Percentiles rank a stretch among this genome's conserved stretches.
These are phyloP conservation scores for Penicillium roqueforti DNA, from an alignment of 495 filamentous ascomycete species.

Conservation along the genomic window DNA sequence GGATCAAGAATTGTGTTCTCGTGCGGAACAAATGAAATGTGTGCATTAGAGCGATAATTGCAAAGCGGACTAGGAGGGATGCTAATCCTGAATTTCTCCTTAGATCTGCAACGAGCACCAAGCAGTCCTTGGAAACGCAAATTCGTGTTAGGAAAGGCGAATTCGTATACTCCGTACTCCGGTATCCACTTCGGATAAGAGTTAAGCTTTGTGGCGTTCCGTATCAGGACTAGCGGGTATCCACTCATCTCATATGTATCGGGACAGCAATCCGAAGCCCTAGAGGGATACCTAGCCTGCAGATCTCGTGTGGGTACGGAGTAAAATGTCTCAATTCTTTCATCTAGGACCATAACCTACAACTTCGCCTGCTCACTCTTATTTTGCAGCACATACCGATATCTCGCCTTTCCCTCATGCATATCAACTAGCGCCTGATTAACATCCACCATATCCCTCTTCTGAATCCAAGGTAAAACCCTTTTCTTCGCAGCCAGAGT, in stretches of 20 bases:
- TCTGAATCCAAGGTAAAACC: constrained; percentile 70
- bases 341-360: constrained; percentile 7
- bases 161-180: not conserved
- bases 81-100: not conserved
- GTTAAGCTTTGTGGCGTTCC: too few species aligned
- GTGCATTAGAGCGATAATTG: constrained; percentile 33
- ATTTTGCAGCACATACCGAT: constrained; percentile 71
- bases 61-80: constrained; percentile 47
- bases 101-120: not conserved
- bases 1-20: constrained; percentile 50
- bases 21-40: constrained; percentile 36
- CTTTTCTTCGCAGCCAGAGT: constrained; percentile 69
- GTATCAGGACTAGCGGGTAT: too few species aligned
- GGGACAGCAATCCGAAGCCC: too few species aligned
- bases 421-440: constrained; percentile 67
- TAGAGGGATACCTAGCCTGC: too few species aligned
- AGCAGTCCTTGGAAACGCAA: not conserved
- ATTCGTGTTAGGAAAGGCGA: not conserved
- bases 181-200: too few species aligned
- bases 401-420: constrained; percentile 65
- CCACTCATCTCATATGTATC: too few species aligned
- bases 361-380: constrained; percentile 36
- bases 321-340: too few species aligned
- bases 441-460: constrained; percentile 65
- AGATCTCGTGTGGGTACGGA: too few species aligned